phyloP scores from a whole-genome alignment of 176 grass and related monocot species.

The Pontederia paniculata region DNA sequence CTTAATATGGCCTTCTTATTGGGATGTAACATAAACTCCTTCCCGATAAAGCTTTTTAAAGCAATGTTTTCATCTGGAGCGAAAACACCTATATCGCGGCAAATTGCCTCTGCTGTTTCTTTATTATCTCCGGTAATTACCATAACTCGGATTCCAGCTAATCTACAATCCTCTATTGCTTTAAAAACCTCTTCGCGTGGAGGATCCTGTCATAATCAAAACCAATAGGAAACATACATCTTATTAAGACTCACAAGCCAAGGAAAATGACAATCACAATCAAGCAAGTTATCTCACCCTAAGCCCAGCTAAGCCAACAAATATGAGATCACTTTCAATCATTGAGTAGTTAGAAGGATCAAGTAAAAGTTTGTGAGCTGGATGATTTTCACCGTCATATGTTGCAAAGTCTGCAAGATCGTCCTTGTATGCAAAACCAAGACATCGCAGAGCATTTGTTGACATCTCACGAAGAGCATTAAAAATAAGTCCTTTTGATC shows the following conservation, averaged over 20 bases:
- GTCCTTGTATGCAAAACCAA: conserved; percentile 94
- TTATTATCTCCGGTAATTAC: conserved; percentile 99
- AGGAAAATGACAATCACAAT: conserved; percentile 1
- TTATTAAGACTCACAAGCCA: conserved; percentile 7
- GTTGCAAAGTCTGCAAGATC: conserved; percentile 66
- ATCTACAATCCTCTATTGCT: conserved; percentile 98
- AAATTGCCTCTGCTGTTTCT: conserved; percentile 98
- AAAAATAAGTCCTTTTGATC: conserved; percentile 42
- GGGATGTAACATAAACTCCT: conserved; percentile 53
- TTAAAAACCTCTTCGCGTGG: conserved; percentile 84
- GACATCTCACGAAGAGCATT: conserved; percentile 74
- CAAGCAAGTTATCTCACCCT: conserved; percentile 39
- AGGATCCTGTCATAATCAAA: conserved; percentile 51
- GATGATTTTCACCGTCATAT: conserved; percentile 86
- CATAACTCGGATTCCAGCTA: conserved; percentile 89
- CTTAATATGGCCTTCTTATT: conserved; percentile 63
- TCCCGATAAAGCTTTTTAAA: conserved; percentile 72
- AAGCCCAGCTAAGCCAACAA: conserved; percentile 71
- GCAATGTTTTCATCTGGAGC: conserved; percentile 57
- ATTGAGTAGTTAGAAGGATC: conserved; percentile 82
- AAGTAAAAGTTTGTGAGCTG: conserved; percentile 89
- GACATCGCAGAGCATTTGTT: conserved; percentile 78
- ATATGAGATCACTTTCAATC: conserved; percentile 80
- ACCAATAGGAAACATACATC: not conserved
- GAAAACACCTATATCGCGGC: conserved; percentile 86